These are phyloP conservation scores for Boletellus ananas DNA, from an alignment of 768 basidiomycete species.

Conservation along the genomic window DNA sequence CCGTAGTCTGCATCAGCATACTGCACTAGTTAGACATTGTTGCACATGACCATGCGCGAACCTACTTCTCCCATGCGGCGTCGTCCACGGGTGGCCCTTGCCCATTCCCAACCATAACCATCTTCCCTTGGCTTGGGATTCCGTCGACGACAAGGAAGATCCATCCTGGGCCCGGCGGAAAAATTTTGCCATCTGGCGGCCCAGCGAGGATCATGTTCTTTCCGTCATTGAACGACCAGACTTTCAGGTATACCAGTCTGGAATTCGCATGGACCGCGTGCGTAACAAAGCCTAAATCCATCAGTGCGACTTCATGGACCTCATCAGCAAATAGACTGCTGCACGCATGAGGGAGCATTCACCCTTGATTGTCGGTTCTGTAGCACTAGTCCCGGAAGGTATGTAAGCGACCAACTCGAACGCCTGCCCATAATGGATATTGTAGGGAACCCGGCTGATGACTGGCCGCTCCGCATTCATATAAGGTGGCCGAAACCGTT, in stretches of 20 bases:
- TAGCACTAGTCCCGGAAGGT: constrained; percentile 34
- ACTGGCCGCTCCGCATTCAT: constrained; percentile 58
- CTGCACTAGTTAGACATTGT: constrained; percentile 29
- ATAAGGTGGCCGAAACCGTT: constrained; percentile 83
- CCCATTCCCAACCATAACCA: constrained; percentile 69
- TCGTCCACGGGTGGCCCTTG: constrained; percentile 54
- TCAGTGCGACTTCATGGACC: constrained; percentile 52
- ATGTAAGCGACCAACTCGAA: constrained; percentile 44
- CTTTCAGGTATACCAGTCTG: constrained; percentile 65
- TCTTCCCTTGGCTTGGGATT: constrained; percentile 60
- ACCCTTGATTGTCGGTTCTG: constrained; percentile 50
- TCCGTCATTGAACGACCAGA: constrained; percentile 39
- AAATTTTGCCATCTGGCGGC: constrained; percentile 61
- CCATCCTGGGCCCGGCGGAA: constrained; percentile 82
- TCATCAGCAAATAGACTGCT: constrained; percentile 3
- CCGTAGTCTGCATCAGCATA: constrained; percentile 43
- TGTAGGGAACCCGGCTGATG: constrained; percentile 34
- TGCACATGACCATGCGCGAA: constrained; percentile 2
- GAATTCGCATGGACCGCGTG: constrained; percentile 74
- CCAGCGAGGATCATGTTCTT: constrained; percentile 53
- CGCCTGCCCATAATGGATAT: constrained; percentile 44
- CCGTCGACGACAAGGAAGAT: constrained; percentile 62
- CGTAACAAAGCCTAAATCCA: constrained; percentile 82
- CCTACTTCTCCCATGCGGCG: constrained; percentile 56
- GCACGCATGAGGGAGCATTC: constrained; percentile 6